Base-by-base conservation (phyloP, 208 protist genomes). In the Leishmania turanica region DNA sequence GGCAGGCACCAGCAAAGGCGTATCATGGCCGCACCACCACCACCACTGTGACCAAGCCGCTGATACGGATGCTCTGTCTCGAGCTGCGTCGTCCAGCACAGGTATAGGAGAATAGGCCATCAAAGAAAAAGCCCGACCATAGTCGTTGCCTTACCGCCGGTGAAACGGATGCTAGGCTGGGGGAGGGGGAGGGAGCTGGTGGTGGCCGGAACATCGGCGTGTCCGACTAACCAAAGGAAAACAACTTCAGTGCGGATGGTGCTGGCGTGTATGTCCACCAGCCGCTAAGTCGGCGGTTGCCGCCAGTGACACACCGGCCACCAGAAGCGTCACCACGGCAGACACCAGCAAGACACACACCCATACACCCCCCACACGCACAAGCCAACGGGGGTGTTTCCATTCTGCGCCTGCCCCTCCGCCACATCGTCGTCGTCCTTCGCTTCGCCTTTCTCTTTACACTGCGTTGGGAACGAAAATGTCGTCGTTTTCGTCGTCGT, bases 381-480 rank as follows among this genome's bases (percentile, higher is more conserved):
- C 31, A 40, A 24, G 64, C 1, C 11, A n/a, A n/a, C 15, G 64
- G 64, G 37, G 37, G 34, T 47, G 27, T 5, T 27, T 17, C 13
- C 15, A 2, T 58, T 62, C 34, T 31, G 24, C 17, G 53, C 1
- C 19, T 53, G 54, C 74, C 74, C 31, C 56, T 8, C 72, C 45
- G 40, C 47, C 19, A 34, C 21, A n/a, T 42, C 19, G 34, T 31
- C 24, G 3, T 31, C 19, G 40, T 27, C 27, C 1, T 45, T 51
- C n/a, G 3, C 19, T 49, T 31, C 24, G 24, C 24, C 31, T 31
- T n/a, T 27, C 24, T 31, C 53, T 31, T 58, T 47, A 85, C 49
- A 69, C 45, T 21, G 76, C 60, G 6, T 37, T 31, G 9, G 82
- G 74, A 1, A 85, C 68, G 45, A 86, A 86, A 62, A 86, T 86